Percentiles rank a stretch among this genome's conserved stretches.
These are phyloP conservation scores for Trametes coccinea DNA, from an alignment of 768 basidiomycete species.

Conservation along the genomic window DNA sequence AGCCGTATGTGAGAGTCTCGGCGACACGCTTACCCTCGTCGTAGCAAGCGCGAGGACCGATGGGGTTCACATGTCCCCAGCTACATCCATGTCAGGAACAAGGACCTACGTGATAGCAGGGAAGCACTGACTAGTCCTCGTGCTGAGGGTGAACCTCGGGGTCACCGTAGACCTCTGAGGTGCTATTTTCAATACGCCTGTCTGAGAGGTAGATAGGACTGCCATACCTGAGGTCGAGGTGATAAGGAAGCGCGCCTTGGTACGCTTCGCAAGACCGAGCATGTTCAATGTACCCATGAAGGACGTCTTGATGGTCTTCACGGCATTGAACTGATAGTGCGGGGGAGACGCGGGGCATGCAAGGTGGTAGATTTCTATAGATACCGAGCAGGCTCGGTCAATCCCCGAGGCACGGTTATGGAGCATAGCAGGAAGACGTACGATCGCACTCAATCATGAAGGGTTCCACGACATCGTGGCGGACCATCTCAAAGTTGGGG, in stretches of 20 bases:
- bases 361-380: conserved; percentile 92
- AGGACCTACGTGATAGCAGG: conserved; percentile 15
- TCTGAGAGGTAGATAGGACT: conserved; percentile 4
- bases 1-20: conserved; percentile 96
- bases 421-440: conserved; percentile 42
- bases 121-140: conserved; percentile 81
- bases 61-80: conserved; percentile 99
- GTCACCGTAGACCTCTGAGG: conserved; percentile 93
- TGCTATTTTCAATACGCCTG: neutral
- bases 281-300: conserved; percentile 99
- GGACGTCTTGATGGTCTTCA: conserved; percentile 98
- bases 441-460: conserved; percentile 99
- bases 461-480: conserved; percentile 96
- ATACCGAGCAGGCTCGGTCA: neutral
- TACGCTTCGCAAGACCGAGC: conserved; percentile 97
- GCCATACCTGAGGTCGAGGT: conserved; percentile 86
- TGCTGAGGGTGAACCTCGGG: conserved; percentile 97
- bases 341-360: conserved; percentile 97
- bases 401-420: neutral
- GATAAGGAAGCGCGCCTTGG: conserved; percentile 96
- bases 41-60: conserved; percentile 98
- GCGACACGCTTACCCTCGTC: conserved; percentile 99
- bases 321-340: conserved; percentile 96
- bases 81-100: conserved; percentile 40
- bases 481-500: conserved; percentile 97